These are phyloP conservation scores for Aspergillus tanneri DNA, from an alignment of 2,329 filamentous ascomycete genomes.

Conservation along the genomic window DNA sequence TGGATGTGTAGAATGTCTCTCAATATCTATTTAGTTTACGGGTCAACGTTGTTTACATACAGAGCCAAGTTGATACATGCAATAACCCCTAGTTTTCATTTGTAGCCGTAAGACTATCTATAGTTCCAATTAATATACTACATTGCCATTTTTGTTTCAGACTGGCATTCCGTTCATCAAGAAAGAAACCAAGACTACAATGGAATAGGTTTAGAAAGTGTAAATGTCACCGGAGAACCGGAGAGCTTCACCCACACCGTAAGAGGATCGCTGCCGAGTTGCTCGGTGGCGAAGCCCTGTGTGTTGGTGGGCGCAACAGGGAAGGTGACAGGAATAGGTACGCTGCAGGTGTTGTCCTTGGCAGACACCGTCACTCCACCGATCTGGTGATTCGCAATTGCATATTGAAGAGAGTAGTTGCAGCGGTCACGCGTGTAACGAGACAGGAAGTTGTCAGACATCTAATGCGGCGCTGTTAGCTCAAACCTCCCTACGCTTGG, in stretches of 20 bases:
- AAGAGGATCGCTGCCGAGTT: slow-evolving; percentile 55
- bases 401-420: slow-evolving; percentile 51
- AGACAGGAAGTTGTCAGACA: slow-evolving; percentile 52
- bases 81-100: too few relatives aligned
- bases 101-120: too few relatives aligned
- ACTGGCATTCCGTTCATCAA: too few relatives aligned
- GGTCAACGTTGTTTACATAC: too few relatives aligned
- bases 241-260: slow-evolving; percentile 52
- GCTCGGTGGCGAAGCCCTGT: slow-evolving; percentile 49
- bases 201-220: slow-evolving; percentile 40
- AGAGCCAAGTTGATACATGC: too few relatives aligned
- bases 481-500: neutral
- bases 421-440: slow-evolving; percentile 57
- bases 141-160: too few relatives aligned
- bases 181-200: too few relatives aligned
- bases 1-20: too few relatives aligned
- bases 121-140: too few relatives aligned
- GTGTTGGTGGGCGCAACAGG: slow-evolving; percentile 46
- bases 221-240: slow-evolving; percentile 49
- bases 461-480: slow-evolving; percentile 21
- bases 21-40: too few relatives aligned
- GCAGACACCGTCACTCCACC: slow-evolving; percentile 53
- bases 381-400: slow-evolving; percentile 47
- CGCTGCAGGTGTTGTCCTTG: slow-evolving; percentile 51
- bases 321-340: slow-evolving; percentile 56